Base-by-base conservation (phyloP, 768 basidiomycete genomes). In the Suillus placidus region DNA sequence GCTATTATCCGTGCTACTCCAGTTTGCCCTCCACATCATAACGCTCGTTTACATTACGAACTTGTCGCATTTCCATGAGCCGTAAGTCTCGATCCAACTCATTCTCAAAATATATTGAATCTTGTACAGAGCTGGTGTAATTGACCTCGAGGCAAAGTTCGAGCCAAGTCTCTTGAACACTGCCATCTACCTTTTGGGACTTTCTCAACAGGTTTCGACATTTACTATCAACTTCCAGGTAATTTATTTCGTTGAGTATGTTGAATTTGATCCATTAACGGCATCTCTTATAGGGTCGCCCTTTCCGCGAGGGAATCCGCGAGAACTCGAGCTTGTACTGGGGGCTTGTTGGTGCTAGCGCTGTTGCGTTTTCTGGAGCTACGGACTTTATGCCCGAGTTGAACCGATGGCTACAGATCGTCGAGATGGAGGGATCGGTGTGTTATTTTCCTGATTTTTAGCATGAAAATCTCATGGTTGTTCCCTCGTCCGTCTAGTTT, bases 221-320 rank as follows among this genome's bases (percentile, higher is more conserved):
- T 99, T 99, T 73, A 90, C 95, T 4, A 95, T 99, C 81, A 99
- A 99, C 81, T 99, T 96, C 86, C 94, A 95, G 82, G 89, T 88
- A 70, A 35, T 55, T 38, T 34, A 6, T 30, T 18, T 12, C 10
- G 2, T 26, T n/a, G n/a, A 23, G 14, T 18, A 38, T 37, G 12
- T 18, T 7, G 13, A n/a, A 55, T 20, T 8, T 18, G 35, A 23
- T 10, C 1, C 8, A 38, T 37, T 58, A 26, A 56, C 62, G 49
- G 60, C 14, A 62, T 60, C 3, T 23, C 62, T 43, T 61, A 1
- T 73, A 93, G 86, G 97, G 97, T 10, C 91, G 97, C 42, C 97
- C 97, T 0, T 99, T 99, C 89, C 90, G 97, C 40, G 97, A 99
- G 79, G 95, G 95, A 43, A 98, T 99, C 73, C 86, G 93, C 3